Evolutionary conservation across 1,284 basidiomycete species (phyloP), one percentile per base, ranked within the genome.

Genomic region (Marasmius sp.): DNA sequence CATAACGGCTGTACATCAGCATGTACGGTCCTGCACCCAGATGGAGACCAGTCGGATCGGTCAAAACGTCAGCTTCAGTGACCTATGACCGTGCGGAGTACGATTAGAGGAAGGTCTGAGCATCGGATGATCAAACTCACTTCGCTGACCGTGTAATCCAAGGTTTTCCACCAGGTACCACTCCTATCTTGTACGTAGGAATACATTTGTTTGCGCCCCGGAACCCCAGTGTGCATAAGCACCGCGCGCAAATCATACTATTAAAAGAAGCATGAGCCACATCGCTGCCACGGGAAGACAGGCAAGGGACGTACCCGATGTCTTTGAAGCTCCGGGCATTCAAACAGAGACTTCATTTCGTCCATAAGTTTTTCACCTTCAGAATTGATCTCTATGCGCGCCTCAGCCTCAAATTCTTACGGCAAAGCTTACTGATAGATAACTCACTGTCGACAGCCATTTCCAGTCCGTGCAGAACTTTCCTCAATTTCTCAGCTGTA

Each of bases 211-310:
- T 82, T 88, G 43, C 89, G 79, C 6, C 91, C 91, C 48, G 85
- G 86, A 14, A 91, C 73, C 11, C 91, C 91, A 12, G 89, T 89
- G 67, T 92, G 88, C 47, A 91, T 79, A 18, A 93, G 77, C 1
- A 92, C 90, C 10, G 82, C 86, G 6, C 89, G 87, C 27, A 93
- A 81, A 65, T 92, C 89, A 68, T 92, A 93, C 91, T 92, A 3
- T 49, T 22, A 12, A 33, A 14, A 50, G 43, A 9, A 56, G 51
- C 59, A 27, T 57, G 27, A 48, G 34, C 62, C 47, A 20, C 16
- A 33, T 54, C 38, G 49, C 52, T 20, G 2, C 39, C 18, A 7
- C 22, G 50, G 55, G 39, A 39, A 36, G 16, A 43, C 58, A 10
- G 34, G 10, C 53, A 10, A 59, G 22, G n/a, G 51, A 75, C 85